A percentile compares a stretch with the other conserved stretches of the same genome.
Evolutionary conservation across 352 stramenopile genomes (phyloP).

Genomic region (Globisporangium paddicum): DNA sequence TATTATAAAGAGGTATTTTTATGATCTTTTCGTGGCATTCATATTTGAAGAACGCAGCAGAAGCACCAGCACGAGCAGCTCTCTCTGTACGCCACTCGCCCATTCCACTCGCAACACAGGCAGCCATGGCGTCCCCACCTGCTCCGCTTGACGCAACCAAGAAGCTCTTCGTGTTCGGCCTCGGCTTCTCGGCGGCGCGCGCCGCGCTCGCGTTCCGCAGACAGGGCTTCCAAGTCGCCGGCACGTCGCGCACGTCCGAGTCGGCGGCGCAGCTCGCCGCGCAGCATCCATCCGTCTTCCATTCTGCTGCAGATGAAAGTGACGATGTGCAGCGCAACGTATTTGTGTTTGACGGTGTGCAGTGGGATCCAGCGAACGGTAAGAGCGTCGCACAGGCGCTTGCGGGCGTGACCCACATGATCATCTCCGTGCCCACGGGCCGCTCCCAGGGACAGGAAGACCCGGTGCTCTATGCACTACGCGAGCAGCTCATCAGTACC

Average conservation of each 20-base stretch:
- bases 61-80: neutral
- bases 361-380: slow-evolving; percentile 37
- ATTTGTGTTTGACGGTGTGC: slow-evolving; percentile 76
- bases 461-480: slow-evolving; percentile 58
- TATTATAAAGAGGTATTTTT: neutral
- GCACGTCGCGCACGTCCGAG: slow-evolving; percentile 63
- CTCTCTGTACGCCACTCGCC: neutral
- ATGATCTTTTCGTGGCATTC: neutral
- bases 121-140: neutral
- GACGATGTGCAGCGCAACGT: slow-evolving; percentile 31
- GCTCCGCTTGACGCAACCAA: neutral
- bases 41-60: neutral
- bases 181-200: slow-evolving; percentile 80
- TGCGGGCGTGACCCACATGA: slow-evolving; percentile 57
- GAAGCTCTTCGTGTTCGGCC: slow-evolving; percentile 87
- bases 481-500: slow-evolving; percentile 30
- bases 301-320: slow-evolving; percentile 9
- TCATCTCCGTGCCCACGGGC: slow-evolving; percentile 65
- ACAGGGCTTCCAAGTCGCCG: slow-evolving; percentile 59
- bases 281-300: slow-evolving; percentile 39
- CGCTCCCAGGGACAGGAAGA: slow-evolving; percentile 47
- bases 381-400: slow-evolving; percentile 45
- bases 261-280: slow-evolving; percentile 33
- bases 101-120: neutral
- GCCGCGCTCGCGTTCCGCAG: slow-evolving; percentile 61